These are phyloP conservation scores for Hypocreales sp. DNA, from an alignment of 2,329 filamentous ascomycete genomes.

Conservation along the genomic window DNA sequence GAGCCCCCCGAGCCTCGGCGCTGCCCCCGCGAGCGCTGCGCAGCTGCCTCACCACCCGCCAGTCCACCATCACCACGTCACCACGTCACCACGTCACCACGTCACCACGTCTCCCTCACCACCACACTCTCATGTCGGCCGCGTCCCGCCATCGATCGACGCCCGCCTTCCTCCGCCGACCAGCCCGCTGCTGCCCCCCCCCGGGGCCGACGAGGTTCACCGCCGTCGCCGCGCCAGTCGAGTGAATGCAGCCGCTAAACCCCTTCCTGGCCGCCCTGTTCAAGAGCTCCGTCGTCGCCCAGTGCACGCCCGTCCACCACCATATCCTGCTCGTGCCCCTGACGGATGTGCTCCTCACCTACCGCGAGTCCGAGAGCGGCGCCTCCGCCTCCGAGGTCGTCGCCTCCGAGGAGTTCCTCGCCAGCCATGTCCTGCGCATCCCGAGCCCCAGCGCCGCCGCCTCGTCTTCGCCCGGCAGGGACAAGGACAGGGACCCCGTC, in stretches of 20 bases:
- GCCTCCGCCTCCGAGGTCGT: constrained; percentile 65
- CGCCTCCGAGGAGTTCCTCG: constrained; percentile 84
- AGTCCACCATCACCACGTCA: no score
- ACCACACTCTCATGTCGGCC: constrained; percentile 2
- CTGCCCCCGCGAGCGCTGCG: no score
- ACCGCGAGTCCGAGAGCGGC: constrained; percentile 75
- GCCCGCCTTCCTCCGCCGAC: background rate
- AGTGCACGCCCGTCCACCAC: constrained; percentile 84
- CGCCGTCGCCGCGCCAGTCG: constrained; percentile 14
- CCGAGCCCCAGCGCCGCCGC: constrained; percentile 35
- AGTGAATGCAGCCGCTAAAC: constrained; percentile 89
- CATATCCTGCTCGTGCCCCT: constrained; percentile 89
- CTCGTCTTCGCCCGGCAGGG: constrained; percentile 22
- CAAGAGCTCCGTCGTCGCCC: constrained; percentile 78
- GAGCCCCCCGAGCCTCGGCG: no score
- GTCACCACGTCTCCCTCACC: background rate
- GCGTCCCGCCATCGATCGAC: background rate
- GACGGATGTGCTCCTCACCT: constrained; percentile 79
- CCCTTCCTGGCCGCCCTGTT: constrained; percentile 98
- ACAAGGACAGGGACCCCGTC: constrained; percentile 47
- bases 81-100: no score
- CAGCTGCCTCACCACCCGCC: no score
- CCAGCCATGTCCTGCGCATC: constrained; percentile 88
- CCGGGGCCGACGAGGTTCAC: constrained; percentile 13
- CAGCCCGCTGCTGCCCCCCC: constrained; percentile 5